These are phyloP conservation scores for Tricholoma furcatifolium DNA, from an alignment of 768 basidiomycete genomes.

Conservation along the genomic window DNA sequence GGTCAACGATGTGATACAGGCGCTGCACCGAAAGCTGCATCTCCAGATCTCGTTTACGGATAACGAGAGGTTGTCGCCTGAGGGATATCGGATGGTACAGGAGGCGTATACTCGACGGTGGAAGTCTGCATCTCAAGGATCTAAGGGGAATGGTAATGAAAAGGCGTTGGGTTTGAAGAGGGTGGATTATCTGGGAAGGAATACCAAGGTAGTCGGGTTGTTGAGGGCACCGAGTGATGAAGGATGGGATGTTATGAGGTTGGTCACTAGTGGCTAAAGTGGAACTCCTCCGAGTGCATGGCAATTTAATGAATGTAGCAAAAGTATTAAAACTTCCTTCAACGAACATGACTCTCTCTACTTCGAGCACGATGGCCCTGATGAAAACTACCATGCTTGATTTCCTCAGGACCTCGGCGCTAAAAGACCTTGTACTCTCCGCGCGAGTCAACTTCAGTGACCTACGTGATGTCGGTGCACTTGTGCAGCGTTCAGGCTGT, in stretches of 20 bases:
- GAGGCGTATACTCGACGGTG: constrained; percentile 40
- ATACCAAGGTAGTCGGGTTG: constrained; percentile 49
- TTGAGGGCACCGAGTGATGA: constrained; percentile 36
- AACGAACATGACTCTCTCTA: no score
- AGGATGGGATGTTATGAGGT: constrained; percentile 33
- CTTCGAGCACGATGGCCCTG: no score
- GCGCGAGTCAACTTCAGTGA: no score
- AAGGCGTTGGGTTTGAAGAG: constrained; percentile 53
- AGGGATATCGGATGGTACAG: constrained; percentile 31
- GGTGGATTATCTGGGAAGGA: constrained; percentile 55
- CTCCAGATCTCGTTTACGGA: constrained; percentile 39
- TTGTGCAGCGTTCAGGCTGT: no score
- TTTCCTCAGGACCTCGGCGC: no score
- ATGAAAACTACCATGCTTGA: no score
- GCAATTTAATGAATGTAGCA: no score
- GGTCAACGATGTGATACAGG: constrained; percentile 57
- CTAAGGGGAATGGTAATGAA: constrained; percentile 30
- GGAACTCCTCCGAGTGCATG: no score
- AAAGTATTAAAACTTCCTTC: no score
- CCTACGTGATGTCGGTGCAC: no score
- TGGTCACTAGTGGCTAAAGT: constrained; percentile 21
- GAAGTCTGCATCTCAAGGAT: constrained; percentile 20
- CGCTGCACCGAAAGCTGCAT: constrained; percentile 48
- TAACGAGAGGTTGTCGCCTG: constrained; percentile 31
- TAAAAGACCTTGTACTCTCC: no score